Evolutionary conservation across 305 asterid genomes (phyloP), one percentile per base, ranked within the genome.

Genomic region (Fraxinus baroniana): DNA sequence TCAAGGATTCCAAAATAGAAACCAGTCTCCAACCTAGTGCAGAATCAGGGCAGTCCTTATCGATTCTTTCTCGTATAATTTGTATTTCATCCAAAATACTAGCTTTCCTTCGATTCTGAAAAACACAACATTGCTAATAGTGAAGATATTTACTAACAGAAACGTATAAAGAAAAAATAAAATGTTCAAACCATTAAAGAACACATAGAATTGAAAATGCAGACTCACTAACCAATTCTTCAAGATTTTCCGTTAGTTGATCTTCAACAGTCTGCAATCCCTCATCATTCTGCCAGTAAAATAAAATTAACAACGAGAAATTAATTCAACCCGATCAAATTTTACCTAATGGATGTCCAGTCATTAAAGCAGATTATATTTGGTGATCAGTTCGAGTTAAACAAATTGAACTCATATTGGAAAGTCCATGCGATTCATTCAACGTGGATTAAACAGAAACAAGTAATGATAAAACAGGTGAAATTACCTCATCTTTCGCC

Each of bases 1-100:
- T 89, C 76, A 90, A 20, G 76, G 88, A 80, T 57, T 82, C 84
- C 88, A 89, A 78, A 66, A 90, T 88, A 10, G 90, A 84, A 49
- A 83, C 74, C 74, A 92, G 74, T 30, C 74, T 88, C 87, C 76
- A 80, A 39, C 88, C 85, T 37, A 73, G 77, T 17, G 86, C 78
- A 18, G 86, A 66, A 81, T 81, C 81, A 24, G 86, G 66, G 74
- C 84, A 72, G 3, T 81, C 81, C 26, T 81, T 71, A 3, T 73
- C 79, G 2, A 86, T 85, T 84, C 79, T 89, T 76, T 86, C 85
- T 28, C 88, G 88, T 39, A 91, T 85, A 81, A 32, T 68, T 80
- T 80, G 89, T 68, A 86, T 85, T 84, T 89, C 86, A 77, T 81
- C 88, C 80, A 83, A 24, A 76, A 84, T 76, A 76, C 85, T 85